Evolutionary conservation across 306 rosid genomes (phyloP).

Genomic region (Oxytropis ochrocephala): DNA sequence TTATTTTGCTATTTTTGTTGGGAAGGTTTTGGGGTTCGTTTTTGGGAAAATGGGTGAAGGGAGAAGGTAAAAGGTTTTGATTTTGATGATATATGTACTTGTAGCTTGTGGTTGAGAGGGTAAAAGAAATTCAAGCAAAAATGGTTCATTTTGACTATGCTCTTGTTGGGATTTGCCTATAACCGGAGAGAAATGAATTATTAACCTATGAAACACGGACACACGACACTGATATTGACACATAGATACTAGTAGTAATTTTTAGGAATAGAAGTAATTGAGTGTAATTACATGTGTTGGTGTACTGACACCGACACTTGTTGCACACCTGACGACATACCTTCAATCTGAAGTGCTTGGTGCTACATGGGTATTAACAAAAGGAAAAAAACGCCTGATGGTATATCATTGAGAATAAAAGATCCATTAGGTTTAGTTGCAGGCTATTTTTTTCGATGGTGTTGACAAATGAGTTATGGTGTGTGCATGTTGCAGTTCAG

Average conservation of each 20-base stretch:
- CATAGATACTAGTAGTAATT: no score
- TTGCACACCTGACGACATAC: no score
- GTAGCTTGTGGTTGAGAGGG: not conserved
- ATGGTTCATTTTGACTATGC: not conserved
- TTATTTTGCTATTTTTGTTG: not conserved
- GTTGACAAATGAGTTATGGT: constrained; percentile 13
- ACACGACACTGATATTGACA: no score
- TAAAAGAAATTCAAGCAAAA: not conserved
- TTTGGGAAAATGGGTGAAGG: not conserved
- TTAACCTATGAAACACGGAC: no score
- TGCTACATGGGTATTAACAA: not conserved
- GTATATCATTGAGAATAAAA: not conserved
- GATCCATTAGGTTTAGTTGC: not conserved
- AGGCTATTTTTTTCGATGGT: not conserved
- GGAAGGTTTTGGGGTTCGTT: not conserved
- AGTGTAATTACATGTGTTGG: no score
- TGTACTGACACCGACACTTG: no score
- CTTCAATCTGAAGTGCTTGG: no score
- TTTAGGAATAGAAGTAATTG: no score
- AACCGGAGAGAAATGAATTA: not conserved
- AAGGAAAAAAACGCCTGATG: not conserved
- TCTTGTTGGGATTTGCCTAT: not conserved
- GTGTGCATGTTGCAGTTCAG: constrained; percentile 64
- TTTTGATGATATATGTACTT: not conserved
- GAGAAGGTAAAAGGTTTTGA: not conserved